phyloP scores from a whole-genome alignment of 2,329 filamentous ascomycete genomes.

The Botrytis squamosa region DNA sequence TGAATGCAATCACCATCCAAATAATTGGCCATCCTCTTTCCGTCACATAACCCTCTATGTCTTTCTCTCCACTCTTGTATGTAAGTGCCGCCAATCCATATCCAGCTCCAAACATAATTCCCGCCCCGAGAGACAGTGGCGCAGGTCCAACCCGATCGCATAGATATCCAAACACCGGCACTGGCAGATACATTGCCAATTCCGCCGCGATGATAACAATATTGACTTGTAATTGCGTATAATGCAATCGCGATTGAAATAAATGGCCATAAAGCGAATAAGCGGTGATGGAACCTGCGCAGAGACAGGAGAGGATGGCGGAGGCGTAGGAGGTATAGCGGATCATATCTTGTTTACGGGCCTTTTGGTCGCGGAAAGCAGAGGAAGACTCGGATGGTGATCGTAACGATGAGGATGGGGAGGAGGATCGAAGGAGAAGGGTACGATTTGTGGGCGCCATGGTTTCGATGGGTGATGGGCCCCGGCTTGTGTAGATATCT shows the following conservation, averaged over 20 bases:
- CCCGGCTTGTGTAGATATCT: constrained; percentile 1
- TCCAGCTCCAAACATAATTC: constrained; percentile 71
- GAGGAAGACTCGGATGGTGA: constrained; percentile 12
- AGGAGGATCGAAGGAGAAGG: constrained; percentile 17
- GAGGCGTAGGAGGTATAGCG: constrained; percentile 51
- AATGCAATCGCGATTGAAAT: constrained; percentile 82
- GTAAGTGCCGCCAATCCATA: constrained; percentile 81
- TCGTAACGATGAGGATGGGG: constrained; percentile 6
- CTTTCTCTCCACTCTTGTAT: constrained; percentile 59
- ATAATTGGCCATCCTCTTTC: constrained; percentile 65
- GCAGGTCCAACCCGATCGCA: constrained; percentile 87
- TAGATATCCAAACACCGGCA: constrained; percentile 83
- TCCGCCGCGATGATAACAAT: constrained; percentile 83
- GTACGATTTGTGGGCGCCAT: constrained; percentile 18
- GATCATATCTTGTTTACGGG: constrained; percentile 30
- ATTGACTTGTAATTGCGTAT: constrained; percentile 91
- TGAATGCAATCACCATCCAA: constrained; percentile 82
- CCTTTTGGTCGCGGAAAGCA: constrained; percentile 6
- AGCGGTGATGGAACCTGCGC: constrained; percentile 86
- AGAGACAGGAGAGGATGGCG: constrained; percentile 61
- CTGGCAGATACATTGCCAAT: constrained; percentile 86
- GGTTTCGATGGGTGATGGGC: neutral
- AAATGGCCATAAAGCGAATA: constrained; percentile 93
- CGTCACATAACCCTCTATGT: constrained; percentile 45
- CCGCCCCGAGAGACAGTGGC: constrained; percentile 71